These are phyloP conservation scores for Cubamyces lactineus DNA, from an alignment of 768 basidiomycete genomes.

Conservation along the genomic window DNA sequence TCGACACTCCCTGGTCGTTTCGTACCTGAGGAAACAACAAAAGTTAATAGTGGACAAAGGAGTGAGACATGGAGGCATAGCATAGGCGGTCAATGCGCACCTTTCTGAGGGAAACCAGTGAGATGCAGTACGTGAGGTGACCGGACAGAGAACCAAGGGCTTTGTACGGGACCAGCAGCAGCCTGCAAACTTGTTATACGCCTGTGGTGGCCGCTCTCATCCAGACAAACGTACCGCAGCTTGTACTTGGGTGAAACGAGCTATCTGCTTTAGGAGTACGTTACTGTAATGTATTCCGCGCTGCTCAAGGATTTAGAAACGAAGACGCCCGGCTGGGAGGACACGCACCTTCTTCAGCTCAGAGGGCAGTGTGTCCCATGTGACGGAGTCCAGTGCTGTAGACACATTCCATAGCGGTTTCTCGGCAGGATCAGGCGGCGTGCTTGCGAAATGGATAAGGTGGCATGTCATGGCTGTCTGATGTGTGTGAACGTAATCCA, in stretches of 20 bases:
- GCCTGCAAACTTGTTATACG: constrained; percentile 33
- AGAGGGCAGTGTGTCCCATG: constrained; percentile 61
- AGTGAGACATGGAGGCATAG: neutral
- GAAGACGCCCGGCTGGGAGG: neutral
- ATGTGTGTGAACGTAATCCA: constrained; percentile 2
- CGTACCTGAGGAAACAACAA: no score
- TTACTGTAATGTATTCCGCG: constrained; percentile 61
- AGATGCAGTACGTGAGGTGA: constrained; percentile 50
- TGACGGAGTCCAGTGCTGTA: constrained; percentile 35
- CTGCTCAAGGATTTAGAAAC: constrained; percentile 36
- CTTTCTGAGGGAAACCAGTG: constrained; percentile 48
- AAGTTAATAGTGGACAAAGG: no score
- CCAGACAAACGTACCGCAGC: constrained; percentile 43
- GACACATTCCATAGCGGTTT: constrained; percentile 57
- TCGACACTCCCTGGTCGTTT: constrained; percentile 21
- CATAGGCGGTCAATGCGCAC: constrained; percentile 26
- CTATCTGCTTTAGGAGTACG: constrained; percentile 50
- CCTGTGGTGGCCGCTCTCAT: neutral
- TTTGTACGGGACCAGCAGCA: constrained; percentile 39
- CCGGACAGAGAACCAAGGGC: constrained; percentile 61
- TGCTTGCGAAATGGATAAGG: constrained; percentile 64
- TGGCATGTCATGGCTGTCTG: constrained; percentile 16
- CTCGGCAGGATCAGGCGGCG: constrained; percentile 55
- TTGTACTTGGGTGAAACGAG: constrained; percentile 55
- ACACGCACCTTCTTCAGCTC: constrained; percentile 63